Conservation (phyloP, 116 monocot species). For the Trichopus zeylanicus region DNA sequence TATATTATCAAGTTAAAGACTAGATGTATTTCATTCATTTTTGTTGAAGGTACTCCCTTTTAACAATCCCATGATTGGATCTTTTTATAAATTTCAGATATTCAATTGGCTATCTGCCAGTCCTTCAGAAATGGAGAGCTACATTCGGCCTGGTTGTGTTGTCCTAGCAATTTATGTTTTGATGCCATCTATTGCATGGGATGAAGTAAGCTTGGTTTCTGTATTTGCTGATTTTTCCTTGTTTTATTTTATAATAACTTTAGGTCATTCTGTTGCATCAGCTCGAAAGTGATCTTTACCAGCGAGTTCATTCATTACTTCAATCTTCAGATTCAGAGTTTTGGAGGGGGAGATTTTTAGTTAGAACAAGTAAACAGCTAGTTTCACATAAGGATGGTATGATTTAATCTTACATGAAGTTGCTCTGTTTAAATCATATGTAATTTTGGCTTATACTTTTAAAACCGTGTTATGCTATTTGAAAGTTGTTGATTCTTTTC, state of each 20-base stretch:
- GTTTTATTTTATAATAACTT: not conserved
- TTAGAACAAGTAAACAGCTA: constrained; percentile 55
- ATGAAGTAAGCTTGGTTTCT: constrained; percentile 43
- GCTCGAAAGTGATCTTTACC: constrained; percentile 68
- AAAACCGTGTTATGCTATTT: not conserved
- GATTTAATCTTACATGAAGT: no score
- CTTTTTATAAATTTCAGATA: constrained; percentile 42
- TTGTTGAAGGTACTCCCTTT: not conserved
- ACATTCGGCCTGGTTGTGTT: constrained; percentile 95
- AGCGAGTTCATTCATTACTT: constrained; percentile 55
- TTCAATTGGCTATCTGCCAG: constrained; percentile 89
- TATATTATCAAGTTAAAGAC: not conserved
- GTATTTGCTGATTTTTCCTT: not conserved
- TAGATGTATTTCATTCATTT: not conserved
- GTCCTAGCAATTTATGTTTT: constrained; percentile 79
- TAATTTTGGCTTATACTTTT: no score
- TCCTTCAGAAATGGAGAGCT: constrained; percentile 95
- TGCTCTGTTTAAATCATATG: no score
- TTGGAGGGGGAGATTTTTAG: constrained; percentile 87
- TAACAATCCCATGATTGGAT: not conserved
- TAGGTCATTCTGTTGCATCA: constrained; percentile 18
- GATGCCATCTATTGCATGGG: constrained; percentile 78
- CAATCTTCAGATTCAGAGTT: constrained; percentile 58
- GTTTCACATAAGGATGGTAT: constrained; percentile 90
- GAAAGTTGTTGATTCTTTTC: not conserved